Conservation (phyloP, 169 alveolate genomes). For the Prorocentrum cordatum region DNA sequence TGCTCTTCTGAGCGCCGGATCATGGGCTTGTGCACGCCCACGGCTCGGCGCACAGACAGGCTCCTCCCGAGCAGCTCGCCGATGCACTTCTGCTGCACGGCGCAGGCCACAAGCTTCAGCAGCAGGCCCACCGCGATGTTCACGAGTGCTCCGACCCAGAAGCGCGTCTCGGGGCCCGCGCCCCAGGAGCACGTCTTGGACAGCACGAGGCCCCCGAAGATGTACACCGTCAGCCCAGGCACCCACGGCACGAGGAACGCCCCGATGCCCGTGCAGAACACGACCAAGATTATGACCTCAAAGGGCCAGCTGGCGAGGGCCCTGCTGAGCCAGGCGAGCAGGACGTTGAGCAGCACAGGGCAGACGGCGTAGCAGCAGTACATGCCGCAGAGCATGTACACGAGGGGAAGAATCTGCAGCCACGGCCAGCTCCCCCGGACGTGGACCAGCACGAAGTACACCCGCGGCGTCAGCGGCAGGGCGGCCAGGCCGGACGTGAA, state of each 20-base stretch:
- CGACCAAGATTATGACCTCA: too few relatives aligned
- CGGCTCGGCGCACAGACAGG: neutral
- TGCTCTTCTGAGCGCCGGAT: too few relatives aligned
- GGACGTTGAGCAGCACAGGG: too few relatives aligned
- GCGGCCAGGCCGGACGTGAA: too few relatives aligned
- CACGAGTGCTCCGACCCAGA: neutral
- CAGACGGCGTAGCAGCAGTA: too few relatives aligned
- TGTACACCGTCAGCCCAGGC: neutral
- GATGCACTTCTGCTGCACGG: slow-evolving; percentile 4
- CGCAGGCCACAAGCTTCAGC: neutral
- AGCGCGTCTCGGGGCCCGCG: neutral
- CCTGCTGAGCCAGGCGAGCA: too few relatives aligned
- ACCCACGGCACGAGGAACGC: neutral
- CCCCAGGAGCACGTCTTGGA: neutral
- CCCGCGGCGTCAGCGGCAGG: too few relatives aligned
- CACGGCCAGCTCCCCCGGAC: too few relatives aligned
- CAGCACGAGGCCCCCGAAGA: neutral
- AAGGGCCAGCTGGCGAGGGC: too few relatives aligned
- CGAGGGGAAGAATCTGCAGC: too few relatives aligned
- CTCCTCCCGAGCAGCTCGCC: neutral
- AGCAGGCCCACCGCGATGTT: neutral
- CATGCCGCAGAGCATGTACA: too few relatives aligned
- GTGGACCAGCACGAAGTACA: too few relatives aligned
- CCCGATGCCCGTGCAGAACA: neutral
- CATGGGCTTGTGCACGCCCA: neutral